These are phyloP conservation scores for Carex cristatella DNA, from an alignment of 176 grass and related monocot species.

Conservation along the genomic window DNA sequence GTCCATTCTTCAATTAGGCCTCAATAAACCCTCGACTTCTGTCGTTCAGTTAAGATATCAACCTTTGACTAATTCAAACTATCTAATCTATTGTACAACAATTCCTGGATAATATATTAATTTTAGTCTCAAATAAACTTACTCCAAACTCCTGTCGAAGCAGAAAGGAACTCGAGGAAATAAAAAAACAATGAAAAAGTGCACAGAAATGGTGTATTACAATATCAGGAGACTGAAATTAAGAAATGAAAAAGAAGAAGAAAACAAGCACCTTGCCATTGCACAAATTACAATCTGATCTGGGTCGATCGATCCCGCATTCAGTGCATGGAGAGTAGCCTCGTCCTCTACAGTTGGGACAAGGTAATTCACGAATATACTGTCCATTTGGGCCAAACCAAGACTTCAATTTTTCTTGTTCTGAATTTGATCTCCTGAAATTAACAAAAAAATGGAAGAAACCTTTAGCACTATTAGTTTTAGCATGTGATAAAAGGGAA, in stretches of 20 bases:
- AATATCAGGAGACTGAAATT: not conserved
- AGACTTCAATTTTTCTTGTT: conserved; percentile 49
- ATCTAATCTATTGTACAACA: not conserved
- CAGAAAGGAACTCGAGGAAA: not conserved
- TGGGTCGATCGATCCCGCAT: conserved; percentile 79
- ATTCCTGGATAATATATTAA: not conserved
- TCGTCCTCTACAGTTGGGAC: conserved; percentile 72
- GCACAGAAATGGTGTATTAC: not conserved
- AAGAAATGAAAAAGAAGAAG: not conserved
- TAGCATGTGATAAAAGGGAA: not conserved
- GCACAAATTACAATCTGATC: conserved; percentile 63
- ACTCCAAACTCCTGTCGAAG: not conserved
- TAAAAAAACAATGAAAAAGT: not conserved
- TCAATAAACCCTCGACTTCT: not conserved
- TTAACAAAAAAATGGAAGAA: not conserved
- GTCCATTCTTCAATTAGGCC: not conserved
- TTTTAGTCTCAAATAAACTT: not conserved
- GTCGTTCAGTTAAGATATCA: not conserved
- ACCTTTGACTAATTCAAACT: not conserved
- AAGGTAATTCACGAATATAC: conserved; percentile 84
- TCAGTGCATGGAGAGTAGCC: conserved; percentile 76
- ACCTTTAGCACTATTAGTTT: not conserved
- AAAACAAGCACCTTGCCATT: conserved; percentile 65
- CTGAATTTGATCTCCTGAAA: conserved; percentile 41
- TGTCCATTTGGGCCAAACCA: conserved; percentile 97